phyloP scores from a whole-genome alignment of 2,329 filamentous ascomycete species.

The Aspergillus latus region DNA sequence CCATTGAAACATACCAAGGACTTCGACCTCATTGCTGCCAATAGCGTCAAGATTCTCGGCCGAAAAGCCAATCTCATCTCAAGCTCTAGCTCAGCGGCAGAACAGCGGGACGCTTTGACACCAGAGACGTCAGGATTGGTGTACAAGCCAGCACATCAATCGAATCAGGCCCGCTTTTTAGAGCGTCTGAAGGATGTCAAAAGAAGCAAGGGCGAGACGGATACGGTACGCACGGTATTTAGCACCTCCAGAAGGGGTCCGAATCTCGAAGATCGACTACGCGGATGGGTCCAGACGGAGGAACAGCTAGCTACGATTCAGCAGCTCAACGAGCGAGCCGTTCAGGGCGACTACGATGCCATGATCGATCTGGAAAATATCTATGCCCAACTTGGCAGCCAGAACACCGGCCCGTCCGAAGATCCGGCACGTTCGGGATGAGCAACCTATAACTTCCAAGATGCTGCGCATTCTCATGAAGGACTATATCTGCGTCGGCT shows the following conservation, averaged over 20 bases:
- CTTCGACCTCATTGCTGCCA: conserved; percentile 71
- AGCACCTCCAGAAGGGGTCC: conserved; percentile 40
- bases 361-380: conserved; percentile 38
- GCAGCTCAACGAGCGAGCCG: conserved; percentile 36
- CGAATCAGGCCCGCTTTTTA: conserved; percentile 58
- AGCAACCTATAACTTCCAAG: background rate
- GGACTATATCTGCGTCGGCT: background rate
- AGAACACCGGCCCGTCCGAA: conserved; percentile 13
- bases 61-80: conserved; percentile 61
- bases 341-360: conserved; percentile 39
- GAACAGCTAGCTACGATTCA: conserved; percentile 39
- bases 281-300: conserved; percentile 40
- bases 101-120: background rate
- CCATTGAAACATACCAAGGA: conserved; percentile 42
- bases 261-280: conserved; percentile 33
- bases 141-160: conserved; percentile 31
- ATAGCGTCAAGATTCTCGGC: conserved; percentile 68
- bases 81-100: conserved; percentile 31
- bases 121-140: conserved; percentile 1
- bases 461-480: background rate
- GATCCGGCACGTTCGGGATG: conserved; percentile 13
- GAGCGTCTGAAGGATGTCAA: conserved; percentile 67
- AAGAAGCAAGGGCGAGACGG: conserved; percentile 61
- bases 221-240: conserved; percentile 63
- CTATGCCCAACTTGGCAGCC: conserved; percentile 31